These are phyloP conservation scores for Alternaria sp. DNA, from an alignment of 2,329 filamentous ascomycete genomes.

Conservation along the genomic window DNA sequence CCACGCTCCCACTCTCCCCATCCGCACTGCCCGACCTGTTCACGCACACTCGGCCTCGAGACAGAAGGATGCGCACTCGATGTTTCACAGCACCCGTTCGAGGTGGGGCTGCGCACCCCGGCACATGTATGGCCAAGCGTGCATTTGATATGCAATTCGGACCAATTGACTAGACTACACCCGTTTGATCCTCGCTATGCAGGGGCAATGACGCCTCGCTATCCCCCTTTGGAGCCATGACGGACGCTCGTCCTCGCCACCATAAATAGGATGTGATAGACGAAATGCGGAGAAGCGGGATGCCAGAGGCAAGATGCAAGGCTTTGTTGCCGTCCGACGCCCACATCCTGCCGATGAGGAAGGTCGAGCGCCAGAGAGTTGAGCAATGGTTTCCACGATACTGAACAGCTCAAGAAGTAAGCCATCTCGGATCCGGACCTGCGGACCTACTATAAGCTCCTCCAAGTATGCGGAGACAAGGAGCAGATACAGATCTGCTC, in stretches of 20 bases:
- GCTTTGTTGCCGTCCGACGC: constrained; percentile 7
- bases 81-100: constrained; percentile 36
- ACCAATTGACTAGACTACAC: constrained; percentile 27
- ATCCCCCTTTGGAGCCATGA: constrained; percentile 26
- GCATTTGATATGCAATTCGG: constrained; percentile 35
- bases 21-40: constrained; percentile 5
- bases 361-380: background rate
- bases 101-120: constrained; percentile 26
- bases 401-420: background rate
- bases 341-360: background rate
- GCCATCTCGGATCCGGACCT: background rate
- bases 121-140: constrained; percentile 19
- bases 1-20: background rate
- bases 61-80: constrained; percentile 33
- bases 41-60: constrained; percentile 16
- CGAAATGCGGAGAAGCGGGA: constrained; percentile 46
- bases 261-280: constrained; percentile 42
- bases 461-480: constrained; percentile 9
- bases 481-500: constrained; percentile 5
- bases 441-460: background rate
- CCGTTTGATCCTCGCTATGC: constrained; percentile 30
- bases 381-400: background rate
- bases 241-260: constrained; percentile 36
- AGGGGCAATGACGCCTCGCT: constrained; percentile 32
- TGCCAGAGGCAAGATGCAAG: constrained; percentile 17